These are phyloP conservation scores for Pseudofabraea citricarpa DNA, from an alignment of 2,329 filamentous ascomycete genomes.

Conservation along the genomic window DNA sequence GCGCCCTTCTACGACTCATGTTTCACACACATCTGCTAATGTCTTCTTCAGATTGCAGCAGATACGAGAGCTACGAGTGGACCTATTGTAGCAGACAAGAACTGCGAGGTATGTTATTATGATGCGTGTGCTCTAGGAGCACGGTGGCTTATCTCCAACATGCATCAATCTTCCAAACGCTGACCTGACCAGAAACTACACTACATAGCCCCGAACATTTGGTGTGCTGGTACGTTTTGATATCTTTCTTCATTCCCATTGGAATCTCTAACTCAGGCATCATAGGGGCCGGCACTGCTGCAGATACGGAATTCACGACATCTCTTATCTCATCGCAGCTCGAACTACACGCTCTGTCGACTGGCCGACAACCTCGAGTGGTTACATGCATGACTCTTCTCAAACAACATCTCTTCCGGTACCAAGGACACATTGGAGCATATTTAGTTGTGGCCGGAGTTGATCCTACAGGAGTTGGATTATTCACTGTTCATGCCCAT, in stretches of 20 bases:
- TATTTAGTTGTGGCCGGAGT: slow-evolving; percentile 97
- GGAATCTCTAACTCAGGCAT: no score
- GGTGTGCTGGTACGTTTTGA: no score
- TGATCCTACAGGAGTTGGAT: slow-evolving; percentile 88
- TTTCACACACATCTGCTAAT: slow-evolving; percentile 15
- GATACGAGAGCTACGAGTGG: slow-evolving; percentile 96
- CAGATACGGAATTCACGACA: slow-evolving; percentile 98
- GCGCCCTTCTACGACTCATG: no score
- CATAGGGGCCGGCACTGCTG: slow-evolving; percentile 92
- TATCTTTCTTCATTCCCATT: no score
- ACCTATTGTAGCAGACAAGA: slow-evolving; percentile 98
- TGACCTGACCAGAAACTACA: slow-evolving; percentile 99
- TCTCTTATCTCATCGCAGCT: slow-evolving; percentile 98
- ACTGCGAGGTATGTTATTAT: no score
- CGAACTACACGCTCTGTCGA: slow-evolving; percentile 93
- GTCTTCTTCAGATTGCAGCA: slow-evolving; percentile 71
- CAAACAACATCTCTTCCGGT: slow-evolving; percentile 98
- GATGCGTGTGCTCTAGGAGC: no score
- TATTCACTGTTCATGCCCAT: slow-evolving; percentile 98
- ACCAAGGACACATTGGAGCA: slow-evolving; percentile 96
- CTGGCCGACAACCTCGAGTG: slow-evolving; percentile 92
- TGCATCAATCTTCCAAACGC: no score
- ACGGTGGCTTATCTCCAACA: no score
- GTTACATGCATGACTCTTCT: slow-evolving; percentile 99
- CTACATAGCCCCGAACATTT: slow-evolving; percentile 98